Conservation (phyloP, 179 eudicot species). For the Drosera spatulata region DNA sequence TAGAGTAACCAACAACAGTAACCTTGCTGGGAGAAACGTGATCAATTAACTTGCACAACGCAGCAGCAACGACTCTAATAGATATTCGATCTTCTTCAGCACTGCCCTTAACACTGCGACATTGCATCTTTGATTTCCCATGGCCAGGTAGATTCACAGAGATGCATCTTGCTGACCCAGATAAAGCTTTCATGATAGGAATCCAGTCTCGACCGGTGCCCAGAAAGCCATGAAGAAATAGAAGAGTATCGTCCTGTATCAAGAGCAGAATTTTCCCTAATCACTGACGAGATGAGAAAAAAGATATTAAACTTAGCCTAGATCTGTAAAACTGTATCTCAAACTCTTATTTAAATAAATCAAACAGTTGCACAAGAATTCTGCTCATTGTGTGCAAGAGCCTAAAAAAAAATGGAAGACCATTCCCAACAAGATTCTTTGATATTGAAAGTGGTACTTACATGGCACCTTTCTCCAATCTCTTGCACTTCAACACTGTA, state of each 20-base stretch:
- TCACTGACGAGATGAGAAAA: not conserved
- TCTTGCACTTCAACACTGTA: constrained; percentile 52
- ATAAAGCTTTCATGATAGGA: constrained; percentile 76
- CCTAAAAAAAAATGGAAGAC: too few species aligned
- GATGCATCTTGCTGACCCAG: constrained; percentile 66
- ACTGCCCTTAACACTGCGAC: constrained; percentile 13
- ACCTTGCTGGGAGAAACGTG: constrained; percentile 38
- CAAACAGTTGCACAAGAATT: too few species aligned
- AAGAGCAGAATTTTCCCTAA: not conserved
- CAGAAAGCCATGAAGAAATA: constrained; percentile 93
- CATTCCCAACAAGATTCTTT: too few species aligned
- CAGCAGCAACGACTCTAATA: constrained; percentile 44
- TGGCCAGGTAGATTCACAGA: constrained; percentile 94
- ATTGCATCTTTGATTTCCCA: constrained; percentile 49
- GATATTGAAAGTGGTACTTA: constrained; percentile 20
- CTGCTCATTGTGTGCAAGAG: too few species aligned
- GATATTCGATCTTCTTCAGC: constrained; percentile 22
- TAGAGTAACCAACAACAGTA: constrained; percentile 78
- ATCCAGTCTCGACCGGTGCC: constrained; percentile 82
- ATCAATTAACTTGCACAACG: constrained; percentile 39
- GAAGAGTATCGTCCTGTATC: constrained; percentile 49
- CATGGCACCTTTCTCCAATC: constrained; percentile 45
- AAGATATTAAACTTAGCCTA: too few species aligned
- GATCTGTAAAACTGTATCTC: too few species aligned
- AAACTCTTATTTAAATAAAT: too few species aligned